phyloP scores from a whole-genome alignment of 768 basidiomycete species.

The Tricholomella constricta region DNA sequence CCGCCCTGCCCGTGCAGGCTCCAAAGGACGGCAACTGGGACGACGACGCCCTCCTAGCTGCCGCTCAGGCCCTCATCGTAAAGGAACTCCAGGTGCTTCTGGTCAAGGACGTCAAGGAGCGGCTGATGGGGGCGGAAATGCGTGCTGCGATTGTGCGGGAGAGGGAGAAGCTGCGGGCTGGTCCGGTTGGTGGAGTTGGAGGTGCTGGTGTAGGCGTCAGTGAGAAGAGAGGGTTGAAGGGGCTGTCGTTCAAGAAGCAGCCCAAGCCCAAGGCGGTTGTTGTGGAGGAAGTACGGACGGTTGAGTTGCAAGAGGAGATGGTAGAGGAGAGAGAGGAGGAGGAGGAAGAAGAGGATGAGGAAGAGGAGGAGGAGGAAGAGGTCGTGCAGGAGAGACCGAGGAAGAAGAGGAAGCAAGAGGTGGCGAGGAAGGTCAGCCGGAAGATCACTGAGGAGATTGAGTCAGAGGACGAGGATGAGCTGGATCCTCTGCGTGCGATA shows the following conservation, averaged over 20 bases:
- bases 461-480: slow-evolving; percentile 61
- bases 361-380: slow-evolving; percentile 40
- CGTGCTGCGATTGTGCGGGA: slow-evolving; percentile 54
- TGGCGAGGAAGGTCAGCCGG: slow-evolving; percentile 30
- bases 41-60: slow-evolving; percentile 52
- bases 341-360: slow-evolving; percentile 30
- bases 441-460: slow-evolving; percentile 51
- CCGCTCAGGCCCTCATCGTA: slow-evolving; percentile 57
- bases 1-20: slow-evolving; percentile 32
- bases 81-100: slow-evolving; percentile 56
- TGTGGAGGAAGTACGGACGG: slow-evolving; percentile 42
- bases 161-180: slow-evolving; percentile 38
- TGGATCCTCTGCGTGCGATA: slow-evolving; percentile 30
- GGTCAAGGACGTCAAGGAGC: slow-evolving; percentile 67
- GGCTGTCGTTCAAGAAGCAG: slow-evolving; percentile 51
- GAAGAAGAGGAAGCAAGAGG: slow-evolving; percentile 61
- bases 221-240: slow-evolving; percentile 47
- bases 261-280: slow-evolving; percentile 43
- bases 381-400: slow-evolving; percentile 46
- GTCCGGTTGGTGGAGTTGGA: slow-evolving; percentile 21
- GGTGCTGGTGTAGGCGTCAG: slow-evolving; percentile 18
- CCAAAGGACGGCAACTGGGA: slow-evolving; percentile 51
- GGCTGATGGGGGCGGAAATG: slow-evolving; percentile 56
- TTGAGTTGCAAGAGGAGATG: slow-evolving; percentile 39
- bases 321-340: slow-evolving; percentile 40